Conservation (phyloP, 441 rosid genomes). For the Hypseocharis bilobata region DNA sequence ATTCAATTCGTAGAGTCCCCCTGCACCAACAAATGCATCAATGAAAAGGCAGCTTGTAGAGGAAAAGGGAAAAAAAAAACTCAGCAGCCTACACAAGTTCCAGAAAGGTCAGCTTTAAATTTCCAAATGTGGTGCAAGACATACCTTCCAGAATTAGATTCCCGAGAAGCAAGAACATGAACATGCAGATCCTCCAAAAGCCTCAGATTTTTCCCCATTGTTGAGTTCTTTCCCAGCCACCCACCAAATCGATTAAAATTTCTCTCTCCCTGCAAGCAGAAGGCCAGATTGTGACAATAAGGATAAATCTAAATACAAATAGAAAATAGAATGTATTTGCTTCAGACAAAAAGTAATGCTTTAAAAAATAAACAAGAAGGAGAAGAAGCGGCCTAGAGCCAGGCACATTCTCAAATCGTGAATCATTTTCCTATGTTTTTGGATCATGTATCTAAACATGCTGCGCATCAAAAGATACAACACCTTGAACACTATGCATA, state of each 20-base stretch:
- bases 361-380: background rate
- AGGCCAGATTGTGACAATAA: slow-evolving; percentile 13
- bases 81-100: background rate
- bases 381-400: no score
- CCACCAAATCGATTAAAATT: slow-evolving; percentile 93
- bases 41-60: slow-evolving; percentile 12
- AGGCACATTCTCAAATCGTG: background rate
- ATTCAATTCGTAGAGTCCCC: slow-evolving; percentile 70
- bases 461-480: background rate
- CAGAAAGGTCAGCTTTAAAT: background rate
- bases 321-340: background rate
- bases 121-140: background rate
- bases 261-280: slow-evolving; percentile 68
- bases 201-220: slow-evolving; percentile 73
- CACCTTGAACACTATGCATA: background rate
- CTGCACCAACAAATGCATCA: slow-evolving; percentile 36
- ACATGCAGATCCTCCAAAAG: slow-evolving; percentile 87
- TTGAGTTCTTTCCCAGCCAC: slow-evolving; percentile 94
- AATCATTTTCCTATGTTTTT: background rate
- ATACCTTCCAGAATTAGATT: slow-evolving; percentile 73
- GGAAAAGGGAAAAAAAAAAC: background rate
- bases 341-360: background rate
- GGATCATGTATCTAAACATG: background rate
- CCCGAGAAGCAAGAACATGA: slow-evolving; percentile 91
- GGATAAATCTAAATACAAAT: slow-evolving; percentile 6